These are phyloP conservation scores for Monosporascus ibericus DNA, from an alignment of 2,329 filamentous ascomycete species.

Conservation along the genomic window DNA sequence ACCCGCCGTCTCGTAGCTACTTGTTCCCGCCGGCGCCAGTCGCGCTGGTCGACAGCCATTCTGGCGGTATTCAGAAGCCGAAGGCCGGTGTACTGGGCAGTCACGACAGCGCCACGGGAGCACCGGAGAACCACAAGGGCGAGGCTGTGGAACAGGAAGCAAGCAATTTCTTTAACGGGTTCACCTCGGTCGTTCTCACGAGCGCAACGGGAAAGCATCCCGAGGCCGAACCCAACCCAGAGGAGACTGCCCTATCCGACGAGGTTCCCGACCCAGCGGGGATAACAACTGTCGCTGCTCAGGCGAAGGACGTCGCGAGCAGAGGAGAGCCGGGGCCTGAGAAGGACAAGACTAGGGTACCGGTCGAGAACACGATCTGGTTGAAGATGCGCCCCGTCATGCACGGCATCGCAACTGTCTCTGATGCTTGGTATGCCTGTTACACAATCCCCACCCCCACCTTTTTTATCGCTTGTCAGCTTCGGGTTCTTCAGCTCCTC, in stretches of 20 bases:
- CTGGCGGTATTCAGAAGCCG: conserved; percentile 72
- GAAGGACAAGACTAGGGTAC: conserved; percentile 73
- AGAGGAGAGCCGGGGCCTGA: conserved; percentile 43
- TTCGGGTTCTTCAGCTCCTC: too few species aligned
- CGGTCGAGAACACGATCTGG: conserved; percentile 73
- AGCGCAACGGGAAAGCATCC: conserved; percentile 74
- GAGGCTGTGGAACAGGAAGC: conserved; percentile 81
- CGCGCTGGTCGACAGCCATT: conserved; percentile 61
- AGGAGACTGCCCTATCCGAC: conserved; percentile 18
- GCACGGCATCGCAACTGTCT: conserved; percentile 43
- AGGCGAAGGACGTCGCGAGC: conserved; percentile 34
- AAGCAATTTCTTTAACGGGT: conserved; percentile 69
- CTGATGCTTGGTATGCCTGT: conserved; percentile 41
- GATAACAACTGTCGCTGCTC: conserved; percentile 29
- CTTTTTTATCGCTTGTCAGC: too few species aligned
- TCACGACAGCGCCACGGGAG: conserved; percentile 71
- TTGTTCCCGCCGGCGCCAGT: conserved; percentile 76
- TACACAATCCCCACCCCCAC: too few species aligned
- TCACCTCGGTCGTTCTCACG: conserved; percentile 65
- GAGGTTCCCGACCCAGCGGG: conserved; percentile 29
- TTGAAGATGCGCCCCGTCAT: conserved; percentile 68
- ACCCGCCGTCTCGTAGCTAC: conserved; percentile 52
- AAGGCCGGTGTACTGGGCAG: conserved; percentile 70
- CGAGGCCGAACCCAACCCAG: conserved; percentile 49
- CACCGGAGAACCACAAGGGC: conserved; percentile 75